Base-by-base conservation (phyloP, 2,329 filamentous ascomycete genomes). In the Akanthomyces muscarius region DNA sequence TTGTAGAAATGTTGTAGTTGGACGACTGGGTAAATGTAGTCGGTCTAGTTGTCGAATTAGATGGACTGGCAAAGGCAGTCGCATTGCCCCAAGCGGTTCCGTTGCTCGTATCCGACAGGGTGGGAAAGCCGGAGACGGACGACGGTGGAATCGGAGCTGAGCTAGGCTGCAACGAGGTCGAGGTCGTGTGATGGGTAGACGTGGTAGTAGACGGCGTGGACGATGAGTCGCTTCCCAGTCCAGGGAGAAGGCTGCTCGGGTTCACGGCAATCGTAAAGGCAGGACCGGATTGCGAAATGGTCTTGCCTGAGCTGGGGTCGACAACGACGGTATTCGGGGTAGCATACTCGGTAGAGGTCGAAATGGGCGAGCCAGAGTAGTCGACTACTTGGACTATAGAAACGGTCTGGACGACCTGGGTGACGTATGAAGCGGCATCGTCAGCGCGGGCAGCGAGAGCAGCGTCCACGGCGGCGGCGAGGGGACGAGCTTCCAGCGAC, bases 371-470 rank as follows among this genome's bases (percentile, higher is more conserved):
- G 65, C 83, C 83, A 51, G 72, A 70, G 52, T 73, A 73, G 71
- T 85, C 81, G 65, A 85, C 78, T 65, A 82, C 69, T 67, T 85
- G 79, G 62, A 86, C 72, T 70, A 86, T 75, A 30, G 82, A 83
- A 66, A 86, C 73, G 68, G 83, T 86, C 71, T 84, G 78, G 60
- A 84, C 75, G 68, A 86, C 75, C 64, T 75, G 73, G 16, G 77
- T 80, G 68, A 82, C 73, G 68, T 76, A 73, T 30, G 69, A 59
- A 1, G 38, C 44, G 21, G 38, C 30, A 47, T 47, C 33, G 23
- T 61, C 21, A n/a, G 56, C 25, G 48, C 47, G 63, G n/a, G 25
- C 59, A 44, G 58, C 50, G 51, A 64, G 42, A 42, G 62, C 53
- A 30, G 65, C 55, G 44, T 60, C 61, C 65, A 66, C 63, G 63